Conservation (phyloP, 2,329 filamentous ascomycete genomes). For the Eutypa lata region DNA sequence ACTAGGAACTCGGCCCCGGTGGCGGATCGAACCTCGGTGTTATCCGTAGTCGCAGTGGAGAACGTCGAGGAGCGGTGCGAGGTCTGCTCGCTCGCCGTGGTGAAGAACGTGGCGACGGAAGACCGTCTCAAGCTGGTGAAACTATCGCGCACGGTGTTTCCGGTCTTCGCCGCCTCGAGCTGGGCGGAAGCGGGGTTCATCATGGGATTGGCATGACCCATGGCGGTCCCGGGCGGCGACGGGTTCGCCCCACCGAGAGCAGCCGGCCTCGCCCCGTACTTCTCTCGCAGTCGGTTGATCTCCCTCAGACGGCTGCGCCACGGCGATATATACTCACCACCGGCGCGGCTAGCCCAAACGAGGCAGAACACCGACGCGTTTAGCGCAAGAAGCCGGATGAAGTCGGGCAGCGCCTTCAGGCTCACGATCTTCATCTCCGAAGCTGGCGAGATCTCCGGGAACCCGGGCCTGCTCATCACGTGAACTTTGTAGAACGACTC, state of each 20-base stretch:
- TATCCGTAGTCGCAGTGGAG: conserved; percentile 51
- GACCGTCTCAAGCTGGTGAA: conserved; percentile 58
- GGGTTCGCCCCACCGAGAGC: conserved; percentile 21
- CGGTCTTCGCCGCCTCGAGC: conserved; percentile 36
- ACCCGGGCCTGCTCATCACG: conserved; percentile 81
- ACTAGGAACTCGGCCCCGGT: conserved; percentile 37
- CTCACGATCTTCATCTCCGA: conserved; percentile 87
- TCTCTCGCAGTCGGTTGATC: conserved; percentile 78
- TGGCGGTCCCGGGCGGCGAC: conserved; percentile 29
- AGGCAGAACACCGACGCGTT: conserved; percentile 91
- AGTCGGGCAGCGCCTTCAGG: conserved; percentile 74
- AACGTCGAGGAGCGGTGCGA: conserved; percentile 59
- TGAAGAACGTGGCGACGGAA: conserved; percentile 65
- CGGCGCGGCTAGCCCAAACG: conserved; percentile 78
- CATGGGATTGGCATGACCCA: conserved; percentile 29
- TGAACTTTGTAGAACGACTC: conserved; percentile 80
- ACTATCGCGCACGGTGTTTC: conserved; percentile 56
- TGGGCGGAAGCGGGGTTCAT: conserved; percentile 28
- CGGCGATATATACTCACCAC: conserved; percentile 79
- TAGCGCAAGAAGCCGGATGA: conserved; percentile 83
- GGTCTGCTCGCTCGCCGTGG: conserved; percentile 51
- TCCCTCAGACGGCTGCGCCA: conserved; percentile 86
- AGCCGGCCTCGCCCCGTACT: conserved; percentile 46
- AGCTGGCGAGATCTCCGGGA: conserved; percentile 88
- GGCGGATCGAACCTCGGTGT: conserved; percentile 44